Evolutionary conservation across 805 yeast species (phyloP).

Genomic region (Candida golubevii): DNA sequence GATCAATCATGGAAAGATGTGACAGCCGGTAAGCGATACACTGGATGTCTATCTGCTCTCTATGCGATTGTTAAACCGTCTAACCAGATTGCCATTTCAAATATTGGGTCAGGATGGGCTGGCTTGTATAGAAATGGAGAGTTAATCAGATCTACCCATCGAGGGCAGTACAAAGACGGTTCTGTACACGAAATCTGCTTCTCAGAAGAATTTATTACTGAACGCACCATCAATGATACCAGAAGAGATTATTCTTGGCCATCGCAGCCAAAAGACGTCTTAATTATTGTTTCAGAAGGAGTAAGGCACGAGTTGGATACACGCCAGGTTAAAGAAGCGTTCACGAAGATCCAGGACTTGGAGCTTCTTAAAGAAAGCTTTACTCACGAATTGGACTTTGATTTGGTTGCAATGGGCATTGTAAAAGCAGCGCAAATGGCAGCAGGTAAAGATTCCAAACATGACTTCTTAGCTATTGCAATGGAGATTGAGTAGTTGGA

Average conservation of each 20-base stretch:
- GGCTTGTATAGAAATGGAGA: constrained; percentile 1
- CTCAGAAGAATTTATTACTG: not conserved
- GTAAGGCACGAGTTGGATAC: constrained; percentile 1
- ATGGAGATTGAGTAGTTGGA: too few relatives aligned
- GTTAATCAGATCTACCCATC: not conserved
- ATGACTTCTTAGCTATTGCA: too few relatives aligned
- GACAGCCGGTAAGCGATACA: not conserved
- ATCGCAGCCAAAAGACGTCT: not conserved
- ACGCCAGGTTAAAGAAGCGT: not conserved
- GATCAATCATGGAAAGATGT: too few relatives aligned
- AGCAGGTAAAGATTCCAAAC: not conserved
- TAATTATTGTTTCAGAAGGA: constrained; percentile 1
- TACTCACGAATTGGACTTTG: not conserved
- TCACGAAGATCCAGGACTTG: not conserved
- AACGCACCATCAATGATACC: not conserved
- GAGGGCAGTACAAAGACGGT: constrained; percentile 1
- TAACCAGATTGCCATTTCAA: not conserved
- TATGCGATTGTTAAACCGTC: not conserved
- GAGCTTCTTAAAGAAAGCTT: not conserved
- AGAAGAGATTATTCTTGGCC: not conserved
- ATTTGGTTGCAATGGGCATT: constrained; percentile 1
- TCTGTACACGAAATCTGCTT: constrained; percentile 1
- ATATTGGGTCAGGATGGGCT: constrained; percentile 3
- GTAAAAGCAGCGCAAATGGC: constrained; percentile 1
- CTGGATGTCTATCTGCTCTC: constrained; percentile 3